These are phyloP conservation scores for Wallemia hederae DNA, from an alignment of 1,284 basidiomycete species.

Conservation along the genomic window DNA sequence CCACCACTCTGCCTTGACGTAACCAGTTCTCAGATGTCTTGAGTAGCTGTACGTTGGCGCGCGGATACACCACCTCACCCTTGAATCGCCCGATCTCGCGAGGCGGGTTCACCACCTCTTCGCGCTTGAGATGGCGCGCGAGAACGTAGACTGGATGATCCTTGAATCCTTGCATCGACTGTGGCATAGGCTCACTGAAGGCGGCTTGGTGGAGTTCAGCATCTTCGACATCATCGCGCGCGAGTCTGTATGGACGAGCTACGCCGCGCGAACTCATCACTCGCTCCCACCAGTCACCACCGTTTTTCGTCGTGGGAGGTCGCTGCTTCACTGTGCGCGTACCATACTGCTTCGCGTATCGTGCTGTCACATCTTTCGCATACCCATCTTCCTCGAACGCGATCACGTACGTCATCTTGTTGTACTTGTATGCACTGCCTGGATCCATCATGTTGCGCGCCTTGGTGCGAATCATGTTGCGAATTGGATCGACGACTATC, in stretches of 20 bases:
- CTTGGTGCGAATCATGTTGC: constrained; percentile 46
- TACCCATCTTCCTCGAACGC: constrained; percentile 58
- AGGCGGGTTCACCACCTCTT: constrained; percentile 60
- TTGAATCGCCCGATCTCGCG: constrained; percentile 69
- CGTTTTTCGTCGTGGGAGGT: constrained; percentile 31
- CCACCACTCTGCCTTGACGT: constrained; percentile 48
- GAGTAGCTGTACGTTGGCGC: constrained; percentile 47
- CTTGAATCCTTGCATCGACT: constrained; percentile 70
- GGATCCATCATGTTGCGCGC: constrained; percentile 46
- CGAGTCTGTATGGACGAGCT: constrained; percentile 56
- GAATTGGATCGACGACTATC: constrained; percentile 74
- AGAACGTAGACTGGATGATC: constrained; percentile 83
- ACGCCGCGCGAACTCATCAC: constrained; percentile 31
- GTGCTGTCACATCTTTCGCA: constrained; percentile 24
- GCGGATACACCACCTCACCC: constrained; percentile 73
- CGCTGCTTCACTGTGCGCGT: constrained; percentile 58
- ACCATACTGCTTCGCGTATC: constrained; percentile 44
- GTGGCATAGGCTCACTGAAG: constrained; percentile 77
- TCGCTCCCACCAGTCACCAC: constrained; percentile 53
- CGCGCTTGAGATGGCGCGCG: constrained; percentile 58
- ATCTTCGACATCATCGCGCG: constrained; percentile 71
- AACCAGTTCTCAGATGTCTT: constrained; percentile 90
- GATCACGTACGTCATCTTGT: constrained; percentile 74
- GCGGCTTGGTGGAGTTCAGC: constrained; percentile 58
- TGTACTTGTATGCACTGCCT: constrained; percentile 24